These are phyloP conservation scores for Amanita muscaria DNA, from an alignment of 768 basidiomycete genomes.

Conservation along the genomic window DNA sequence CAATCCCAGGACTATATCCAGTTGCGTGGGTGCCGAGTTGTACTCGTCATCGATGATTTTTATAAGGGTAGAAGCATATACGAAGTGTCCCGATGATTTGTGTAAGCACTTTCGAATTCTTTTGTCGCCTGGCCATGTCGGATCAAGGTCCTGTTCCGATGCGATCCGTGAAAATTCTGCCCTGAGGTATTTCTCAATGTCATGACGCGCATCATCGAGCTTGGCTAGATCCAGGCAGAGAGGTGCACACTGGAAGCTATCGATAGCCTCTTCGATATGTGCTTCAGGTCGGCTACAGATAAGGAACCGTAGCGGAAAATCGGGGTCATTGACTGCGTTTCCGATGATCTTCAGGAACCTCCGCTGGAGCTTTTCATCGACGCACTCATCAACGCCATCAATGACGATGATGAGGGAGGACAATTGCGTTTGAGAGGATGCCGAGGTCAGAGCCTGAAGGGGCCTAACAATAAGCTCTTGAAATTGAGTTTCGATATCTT, in stretches of 20 bases:
- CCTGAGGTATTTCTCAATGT: neutral
- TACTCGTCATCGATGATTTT: neutral
- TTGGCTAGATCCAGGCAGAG: neutral
- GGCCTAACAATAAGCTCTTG: too few species aligned
- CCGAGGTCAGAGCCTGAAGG: neutral
- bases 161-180: too few species aligned
- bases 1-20: too few species aligned
- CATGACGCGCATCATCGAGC: neutral
- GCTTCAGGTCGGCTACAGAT: neutral
- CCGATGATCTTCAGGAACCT: too few species aligned
- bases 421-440: neutral
- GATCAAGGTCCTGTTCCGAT: neutral
- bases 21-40: neutral
- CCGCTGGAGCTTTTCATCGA: too few species aligned
- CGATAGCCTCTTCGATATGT: neutral
- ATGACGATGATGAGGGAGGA: neutral
- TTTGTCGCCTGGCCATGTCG: neutral
- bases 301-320: neutral
- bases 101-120: neutral
- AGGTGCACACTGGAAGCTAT: neutral
- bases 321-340: too few species aligned
- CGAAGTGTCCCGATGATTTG: too few species aligned
- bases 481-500: too few species aligned
- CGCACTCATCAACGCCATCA: conserved; percentile 2
- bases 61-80: too few species aligned